Percentiles rank a stretch among this genome's conserved stretches.
Evolutionary conservation across 306 rosid genomes (phyloP).

Genomic region (Luffa aegyptiaca): DNA sequence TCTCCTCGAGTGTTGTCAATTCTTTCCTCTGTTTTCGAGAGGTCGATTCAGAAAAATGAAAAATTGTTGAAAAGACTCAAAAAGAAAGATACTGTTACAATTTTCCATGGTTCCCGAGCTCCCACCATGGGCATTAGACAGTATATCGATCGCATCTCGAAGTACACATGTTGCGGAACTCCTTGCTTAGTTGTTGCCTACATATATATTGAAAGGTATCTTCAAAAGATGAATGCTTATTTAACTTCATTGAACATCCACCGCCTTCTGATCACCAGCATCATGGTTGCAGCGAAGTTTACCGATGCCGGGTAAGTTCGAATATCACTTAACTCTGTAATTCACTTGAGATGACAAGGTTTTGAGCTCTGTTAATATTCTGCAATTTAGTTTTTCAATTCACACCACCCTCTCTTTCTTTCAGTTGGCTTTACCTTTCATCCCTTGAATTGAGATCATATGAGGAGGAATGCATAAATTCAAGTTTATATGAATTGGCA

Average conservation of each 20-base stretch:
- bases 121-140: constrained; percentile 37
- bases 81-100: constrained; percentile 24
- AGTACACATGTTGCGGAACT: constrained; percentile 46
- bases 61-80: constrained; percentile 8
- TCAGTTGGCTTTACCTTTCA: neutral
- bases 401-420: neutral
- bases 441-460: neutral
- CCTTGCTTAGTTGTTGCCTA: constrained; percentile 54
- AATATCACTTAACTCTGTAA: neutral
- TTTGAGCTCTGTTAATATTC: neutral
- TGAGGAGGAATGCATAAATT: neutral
- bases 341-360: neutral
- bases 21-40: constrained; percentile 32
- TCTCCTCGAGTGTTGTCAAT: constrained; percentile 24
- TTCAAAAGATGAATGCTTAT: constrained; percentile 20
- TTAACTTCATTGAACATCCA: constrained; percentile 53
- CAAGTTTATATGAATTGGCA: neutral
- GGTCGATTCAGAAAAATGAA: constrained; percentile 35
- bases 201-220: constrained; percentile 51
- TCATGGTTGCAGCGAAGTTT: constrained; percentile 55
- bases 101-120: constrained; percentile 44
- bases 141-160: constrained; percentile 49
- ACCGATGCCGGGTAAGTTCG: constrained; percentile 36
- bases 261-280: constrained; percentile 50
- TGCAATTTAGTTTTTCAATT: neutral